Base-by-base conservation (phyloP, 805 yeast species). In the Ogataea pignaliae region DNA sequence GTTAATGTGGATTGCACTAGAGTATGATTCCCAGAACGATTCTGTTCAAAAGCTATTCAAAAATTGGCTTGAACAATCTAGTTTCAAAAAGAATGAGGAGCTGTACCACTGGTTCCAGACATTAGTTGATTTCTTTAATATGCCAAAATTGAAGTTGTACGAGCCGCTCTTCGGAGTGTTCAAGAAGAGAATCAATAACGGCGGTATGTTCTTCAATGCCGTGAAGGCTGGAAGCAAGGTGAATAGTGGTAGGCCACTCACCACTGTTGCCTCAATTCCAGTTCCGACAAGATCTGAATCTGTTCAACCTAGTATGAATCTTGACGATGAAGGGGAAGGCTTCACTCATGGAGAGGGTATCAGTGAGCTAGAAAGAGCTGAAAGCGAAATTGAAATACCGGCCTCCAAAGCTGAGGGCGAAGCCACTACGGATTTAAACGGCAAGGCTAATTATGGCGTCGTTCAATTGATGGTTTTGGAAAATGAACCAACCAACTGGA, bases 401-500 rank as follows among this genome's bases (percentile, higher is more conserved):
- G 29, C 29, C 11, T 11, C 38, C 15, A 35, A 26, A 13, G 4
- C 11, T 13, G 34, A 29, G 2, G 47, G 39, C 7, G 48, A 35
- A 32, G 37, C 46, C 9, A 18, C 11, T 7, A 34, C 28, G 16
- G 43, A 36, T 16, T 16, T 39, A 12, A 31, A 28, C 2, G 36
- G 29, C 3, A 46, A 39, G 32, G 37, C 37, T 9, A 42, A 34
- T 14, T 14, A 39, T 21, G 40, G 43, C 7, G 32, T 47, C 29
- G 44, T 53, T 8, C 56, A 57, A 35, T 18, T 58, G 18, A 53
- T 63, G 48, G 65, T 61, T 38, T 46, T 61, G 17, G 73, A 74
- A 46, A 76, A 75, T 44, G 83, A 82, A 50, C 76, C 82, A 4
- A 71, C 79, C 1, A 68, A 69, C 38, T 79, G 84, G 84, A 70